Conservation (phyloP, 352 stramenopile species). For the Paralagenidium karlingii region DNA sequence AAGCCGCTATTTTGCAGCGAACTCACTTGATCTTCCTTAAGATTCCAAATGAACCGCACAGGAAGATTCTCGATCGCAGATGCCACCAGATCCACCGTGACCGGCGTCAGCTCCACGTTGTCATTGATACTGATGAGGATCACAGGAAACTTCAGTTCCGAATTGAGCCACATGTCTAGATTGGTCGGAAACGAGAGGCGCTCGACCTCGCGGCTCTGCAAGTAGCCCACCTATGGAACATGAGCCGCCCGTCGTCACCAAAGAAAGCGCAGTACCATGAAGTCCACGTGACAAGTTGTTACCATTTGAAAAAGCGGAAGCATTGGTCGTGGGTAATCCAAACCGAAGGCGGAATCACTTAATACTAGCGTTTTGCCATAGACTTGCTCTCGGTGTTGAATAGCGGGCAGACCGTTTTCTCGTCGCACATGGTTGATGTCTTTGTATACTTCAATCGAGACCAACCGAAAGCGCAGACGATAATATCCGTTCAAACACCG, state of each 20-base stretch:
- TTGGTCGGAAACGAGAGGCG: constrained; percentile 15
- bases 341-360: constrained; percentile 70
- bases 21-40: background rate
- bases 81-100: constrained; percentile 36
- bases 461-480: constrained; percentile 57
- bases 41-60: background rate
- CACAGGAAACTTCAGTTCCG: constrained; percentile 16
- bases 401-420: constrained; percentile 29
- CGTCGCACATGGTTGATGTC: constrained; percentile 45
- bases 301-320: constrained; percentile 66
- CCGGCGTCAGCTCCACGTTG: constrained; percentile 28
- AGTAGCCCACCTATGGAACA: too few relatives aligned
- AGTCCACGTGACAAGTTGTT: too few relatives aligned
- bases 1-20: too few relatives aligned
- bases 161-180: constrained; percentile 21
- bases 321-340: constrained; percentile 66
- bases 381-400: constrained; percentile 38
- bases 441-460: constrained; percentile 42
- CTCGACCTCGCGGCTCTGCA: constrained; percentile 6
- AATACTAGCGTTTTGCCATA: constrained; percentile 54
- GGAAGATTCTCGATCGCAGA: constrained; percentile 1
- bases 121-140: constrained; percentile 48
- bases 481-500: constrained; percentile 71
- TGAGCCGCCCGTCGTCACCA: constrained; percentile 4
- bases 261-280: constrained; percentile 22